Evolutionary conservation across 176 grass and related monocot species (phyloP), one percentile per base, ranked within the genome.

Genomic region (Elaeis guineensis): DNA sequence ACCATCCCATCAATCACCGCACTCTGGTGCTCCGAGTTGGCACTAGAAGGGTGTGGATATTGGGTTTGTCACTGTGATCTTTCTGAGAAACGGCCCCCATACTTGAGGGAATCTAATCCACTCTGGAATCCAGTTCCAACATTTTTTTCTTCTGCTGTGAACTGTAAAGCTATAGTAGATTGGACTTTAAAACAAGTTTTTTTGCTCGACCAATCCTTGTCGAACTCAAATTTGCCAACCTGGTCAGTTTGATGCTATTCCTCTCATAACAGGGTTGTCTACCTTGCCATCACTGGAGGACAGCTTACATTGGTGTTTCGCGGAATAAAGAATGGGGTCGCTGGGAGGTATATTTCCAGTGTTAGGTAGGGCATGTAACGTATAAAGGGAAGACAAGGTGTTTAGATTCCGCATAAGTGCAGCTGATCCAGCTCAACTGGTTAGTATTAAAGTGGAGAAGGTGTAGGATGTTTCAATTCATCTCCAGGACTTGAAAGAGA

Each of bases 351-450:
- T 16, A 3, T 60, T 50, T 44, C 69, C 59, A 26, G 60, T 17
- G 69, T 65, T 65, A 26, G 54, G 59, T 55, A 49, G 35, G 59
- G 23, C 14, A 51, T 66, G 59, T 48, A 20, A 61, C n/a, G 58
- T 32, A 61, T 60, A 15, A 28, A 72, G 16, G 2, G 23, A 39
- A 72, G 73, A 28, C 49, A 65, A 55, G 67, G 25, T 15, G 44
- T 61, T 67, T 35, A 72, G 67, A 77, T 72, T 82, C 67, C 50
- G 26, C 61, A 12, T 28, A 48, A 72, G 49, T 48, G 2, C 35
- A 44, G 58, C 66, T 72, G 66, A 61, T 55, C 61, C 73, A 82
- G 50, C 67, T 76, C 30, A 57, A 5, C 29, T 17, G 21, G 0
- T 21, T 17, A 32, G 58, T 17, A 32, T 60, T 60, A 25, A 17